Evolutionary conservation across 345 rosid species (phyloP).

Genomic region (Linum lewisii): DNA sequence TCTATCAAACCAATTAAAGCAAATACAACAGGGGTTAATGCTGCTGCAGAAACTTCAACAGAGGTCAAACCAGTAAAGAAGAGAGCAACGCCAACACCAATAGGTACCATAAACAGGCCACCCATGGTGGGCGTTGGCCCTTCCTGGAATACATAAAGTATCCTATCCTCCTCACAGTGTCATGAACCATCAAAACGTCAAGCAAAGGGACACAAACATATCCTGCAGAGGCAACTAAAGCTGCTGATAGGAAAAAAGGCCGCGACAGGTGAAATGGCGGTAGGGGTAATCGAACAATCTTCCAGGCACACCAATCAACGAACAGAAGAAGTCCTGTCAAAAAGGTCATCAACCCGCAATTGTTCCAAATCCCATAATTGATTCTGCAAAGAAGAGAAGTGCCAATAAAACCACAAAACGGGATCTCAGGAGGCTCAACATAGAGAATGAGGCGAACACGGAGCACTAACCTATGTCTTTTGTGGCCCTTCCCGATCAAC

Average conservation of each 20-base stretch:
- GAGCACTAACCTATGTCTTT: constrained; percentile 49
- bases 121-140: constrained; percentile 75
- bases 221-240: constrained; percentile 49
- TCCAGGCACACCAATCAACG: constrained; percentile 86
- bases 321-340: constrained; percentile 40
- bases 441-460: background rate
- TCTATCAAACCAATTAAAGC: constrained; percentile 63
- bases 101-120: constrained; percentile 66
- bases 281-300: constrained; percentile 78
- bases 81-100: constrained; percentile 63
- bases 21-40: constrained; percentile 55
- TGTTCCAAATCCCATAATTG: constrained; percentile 51
- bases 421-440: background rate
- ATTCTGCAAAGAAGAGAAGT: constrained; percentile 35
- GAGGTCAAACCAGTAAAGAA: constrained; percentile 45
- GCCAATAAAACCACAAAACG: constrained; percentile 11
- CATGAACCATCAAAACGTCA: constrained; percentile 39
- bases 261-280: constrained; percentile 53
- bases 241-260: constrained; percentile 55
- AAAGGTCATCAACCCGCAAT: constrained; percentile 55
- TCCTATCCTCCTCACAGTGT: constrained; percentile 32
- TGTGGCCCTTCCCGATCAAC: constrained; percentile 43
- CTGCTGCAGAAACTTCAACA: constrained; percentile 61
- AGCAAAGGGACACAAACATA: constrained; percentile 69
- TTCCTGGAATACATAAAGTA: constrained; percentile 34